Base-by-base conservation (phyloP, 805 yeast genomes). In the Candida odintsovae region DNA sequence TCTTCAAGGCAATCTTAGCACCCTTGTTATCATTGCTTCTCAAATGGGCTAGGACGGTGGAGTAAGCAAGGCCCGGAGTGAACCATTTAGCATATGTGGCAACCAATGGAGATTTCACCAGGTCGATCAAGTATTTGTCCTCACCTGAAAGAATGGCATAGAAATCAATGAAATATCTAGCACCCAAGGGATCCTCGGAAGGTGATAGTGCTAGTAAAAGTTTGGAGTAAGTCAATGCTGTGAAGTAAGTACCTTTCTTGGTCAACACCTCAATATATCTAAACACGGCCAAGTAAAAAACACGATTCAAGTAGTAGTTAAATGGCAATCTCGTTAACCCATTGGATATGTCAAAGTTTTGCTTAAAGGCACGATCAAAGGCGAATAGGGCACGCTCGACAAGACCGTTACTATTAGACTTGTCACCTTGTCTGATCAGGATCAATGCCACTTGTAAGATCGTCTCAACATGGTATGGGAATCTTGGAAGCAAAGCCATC, bases 101-200 rank as follows among this genome's bases (percentile, higher is more conserved):
- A 3, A 73, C 69, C 29, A 85, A 67, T 1, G 86, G 76, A 1
- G 86, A 78, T 12, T 76, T 66, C 2, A 73, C 73, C 29, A 87
- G 65, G 18, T 78, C 76, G 12, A 81, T 69, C 53, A 89, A 59
- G 62, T 78, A 88, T 48, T 77, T 69, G 57, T 74, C 79, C 50
- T 87, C 87, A 28, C 75, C 81, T 33, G 86, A 71, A 65, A 79
- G 67, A 3, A 86, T 67, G 3, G 92, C 82, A 58, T 86, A 89
- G 58, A 77, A 82, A 61, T 90, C 96, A 54, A 90, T 80, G 62
- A 88, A 86, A 58, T 83, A 83, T 51, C 95, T 73, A 12, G 84
- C 89, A 20, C 96, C 96, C 44, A 83, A 68, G 2, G 96, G 96
- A 67, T 90, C 96, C 47, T 83, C 86, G 2, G 80, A 73, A 1